These are phyloP conservation scores for Cyberlindnera americana DNA, from an alignment of 805 yeast species.

Conservation along the genomic window DNA sequence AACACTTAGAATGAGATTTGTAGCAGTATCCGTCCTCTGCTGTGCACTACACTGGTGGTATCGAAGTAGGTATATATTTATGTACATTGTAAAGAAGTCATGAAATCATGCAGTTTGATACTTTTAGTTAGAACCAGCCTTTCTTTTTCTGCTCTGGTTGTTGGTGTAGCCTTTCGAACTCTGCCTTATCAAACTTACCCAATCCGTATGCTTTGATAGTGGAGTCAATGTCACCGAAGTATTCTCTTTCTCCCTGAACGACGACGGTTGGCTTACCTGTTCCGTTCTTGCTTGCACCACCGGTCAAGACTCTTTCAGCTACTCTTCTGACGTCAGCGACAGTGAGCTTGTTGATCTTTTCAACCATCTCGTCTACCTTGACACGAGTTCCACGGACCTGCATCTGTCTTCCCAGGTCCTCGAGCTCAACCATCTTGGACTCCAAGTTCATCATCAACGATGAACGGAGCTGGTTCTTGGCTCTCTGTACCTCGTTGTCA, in stretches of 20 bases:
- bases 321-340: constrained; percentile 66
- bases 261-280: constrained; percentile 78
- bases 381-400: constrained; percentile 77
- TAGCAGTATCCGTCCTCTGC: too few relatives aligned
- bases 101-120: constrained; percentile 1
- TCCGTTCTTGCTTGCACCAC: constrained; percentile 49
- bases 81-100: background rate
- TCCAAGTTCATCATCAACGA: constrained; percentile 91
- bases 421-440: constrained; percentile 88
- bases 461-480: constrained; percentile 87
- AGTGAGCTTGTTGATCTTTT: constrained; percentile 64
- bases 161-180: background rate
- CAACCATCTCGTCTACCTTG: constrained; percentile 77
- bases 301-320: constrained; percentile 72
- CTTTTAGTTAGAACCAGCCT: constrained; percentile 27
- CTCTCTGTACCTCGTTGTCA: constrained; percentile 74
- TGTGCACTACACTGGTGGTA: too few relatives aligned
- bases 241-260: constrained; percentile 81
- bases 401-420: constrained; percentile 93
- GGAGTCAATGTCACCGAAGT: constrained; percentile 78
- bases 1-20: too few relatives aligned
- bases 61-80: background rate
- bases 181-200: constrained; percentile 16
- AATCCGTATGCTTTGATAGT: constrained; percentile 69
- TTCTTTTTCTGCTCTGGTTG: constrained; percentile 13